These are phyloP conservation scores for Epichloe uncinata DNA, from an alignment of 2,329 filamentous ascomycete genomes.

Conservation along the genomic window DNA sequence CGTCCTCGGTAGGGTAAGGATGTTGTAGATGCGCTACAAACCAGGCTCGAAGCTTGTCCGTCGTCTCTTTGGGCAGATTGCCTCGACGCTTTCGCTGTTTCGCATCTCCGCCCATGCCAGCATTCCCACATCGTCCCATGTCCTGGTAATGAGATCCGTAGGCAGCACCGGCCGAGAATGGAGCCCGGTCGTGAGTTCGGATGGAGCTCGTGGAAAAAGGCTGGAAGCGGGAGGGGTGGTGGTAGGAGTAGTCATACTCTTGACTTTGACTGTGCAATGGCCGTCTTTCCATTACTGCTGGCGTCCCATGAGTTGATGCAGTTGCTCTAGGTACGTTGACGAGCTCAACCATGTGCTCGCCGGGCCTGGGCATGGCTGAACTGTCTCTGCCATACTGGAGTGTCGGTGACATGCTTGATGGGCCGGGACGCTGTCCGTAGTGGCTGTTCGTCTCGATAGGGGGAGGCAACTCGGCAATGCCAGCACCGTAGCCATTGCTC, in stretches of 20 bases:
- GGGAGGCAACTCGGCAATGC: slow-evolving; percentile 13
- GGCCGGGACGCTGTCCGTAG: slow-evolving; percentile 21
- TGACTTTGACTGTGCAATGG: slow-evolving; percentile 11
- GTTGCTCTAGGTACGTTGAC: background rate
- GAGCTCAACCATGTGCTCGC: slow-evolving; percentile 8
- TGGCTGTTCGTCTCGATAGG: slow-evolving; percentile 22
- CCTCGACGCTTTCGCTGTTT: slow-evolving; percentile 56
- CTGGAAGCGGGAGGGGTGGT: slow-evolving; percentile 31
- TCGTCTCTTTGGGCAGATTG: slow-evolving; percentile 83
- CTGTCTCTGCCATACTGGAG: slow-evolving; percentile 24
- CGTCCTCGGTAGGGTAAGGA: slow-evolving; percentile 77
- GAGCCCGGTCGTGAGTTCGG: slow-evolving; percentile 28
- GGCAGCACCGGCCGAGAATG: slow-evolving; percentile 25
- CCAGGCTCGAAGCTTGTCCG: slow-evolving; percentile 69
- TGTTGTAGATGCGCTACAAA: slow-evolving; percentile 62
- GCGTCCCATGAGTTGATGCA: background rate
- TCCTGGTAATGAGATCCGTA: slow-evolving; percentile 30
- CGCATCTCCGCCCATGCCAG: slow-evolving; percentile 25
- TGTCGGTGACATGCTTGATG: slow-evolving; percentile 27
- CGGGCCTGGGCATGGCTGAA: slow-evolving; percentile 18
- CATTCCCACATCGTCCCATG: slow-evolving; percentile 27
- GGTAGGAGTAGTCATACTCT: slow-evolving; percentile 25
- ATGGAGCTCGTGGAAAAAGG: slow-evolving; percentile 32
- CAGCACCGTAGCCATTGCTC: slow-evolving; percentile 19
- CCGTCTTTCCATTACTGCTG: slow-evolving; percentile 13